Evolutionary conservation across 2,329 filamentous ascomycete species (phyloP), one percentile per base, ranked within the genome.

Genomic region (Colletotrichum lentis): DNA sequence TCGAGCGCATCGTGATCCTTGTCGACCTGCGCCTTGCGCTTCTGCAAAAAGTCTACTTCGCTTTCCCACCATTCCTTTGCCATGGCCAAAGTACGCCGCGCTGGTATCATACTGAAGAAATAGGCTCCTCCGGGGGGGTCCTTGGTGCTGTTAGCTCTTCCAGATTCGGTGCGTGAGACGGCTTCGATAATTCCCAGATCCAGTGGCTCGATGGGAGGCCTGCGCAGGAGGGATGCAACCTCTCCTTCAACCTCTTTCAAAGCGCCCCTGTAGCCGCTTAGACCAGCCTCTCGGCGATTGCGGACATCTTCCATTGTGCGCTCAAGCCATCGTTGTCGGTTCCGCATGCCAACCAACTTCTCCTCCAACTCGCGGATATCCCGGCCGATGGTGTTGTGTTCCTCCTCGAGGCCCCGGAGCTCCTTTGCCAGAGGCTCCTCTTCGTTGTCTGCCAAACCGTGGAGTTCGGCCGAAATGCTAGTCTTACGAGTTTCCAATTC

Each of bases 181-280:
- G 55, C 50, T 35, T 69, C 56, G 31, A 27, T 57, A 27, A 67
- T 39, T 18, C 69, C 66, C 0, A 80, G 71, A 63, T 88, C 85
- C 8, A 89, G 73, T 0, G 86, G 85, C 47, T 80, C 80, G 5
- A 88, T 77, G 0, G 86, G 85, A 1, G 89, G 88, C 16, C 83
- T 82, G 11, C 79, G 81, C 72, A 94, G 80, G 67, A 94, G 85
- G 4, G 79, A 80, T 5, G 80, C 78, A 6, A 93, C 82, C 62
- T 91, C 86, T 16, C 80, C 81, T 69, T 94, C 90, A 6, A 92
- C 84, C 62, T 92, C 86, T 63, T 82, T 85, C 43, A 93, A 78
- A 4, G 90, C 90, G 1, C 89, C 86, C 22, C 84, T 86, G 75
- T 93, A 94, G 0, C 90, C 90, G 63, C 90, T 91, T 16, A 93